Evolutionary conservation across 2,329 filamentous ascomycete species (phyloP).

Genomic region (Sporothrix dimorphospora): DNA sequence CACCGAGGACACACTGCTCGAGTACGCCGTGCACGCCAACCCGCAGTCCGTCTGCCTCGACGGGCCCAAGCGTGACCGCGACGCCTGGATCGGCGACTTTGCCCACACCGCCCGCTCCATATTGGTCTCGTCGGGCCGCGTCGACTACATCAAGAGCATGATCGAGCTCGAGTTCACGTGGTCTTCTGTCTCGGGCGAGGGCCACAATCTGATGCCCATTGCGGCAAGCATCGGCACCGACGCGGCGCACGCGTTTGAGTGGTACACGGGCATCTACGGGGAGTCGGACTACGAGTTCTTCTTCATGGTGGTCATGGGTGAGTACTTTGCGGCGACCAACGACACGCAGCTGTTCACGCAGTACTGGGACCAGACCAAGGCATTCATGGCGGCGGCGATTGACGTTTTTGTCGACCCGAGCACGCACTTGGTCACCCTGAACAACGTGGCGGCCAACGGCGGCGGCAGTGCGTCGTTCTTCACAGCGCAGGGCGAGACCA

Average conservation of each 20-base stretch:
- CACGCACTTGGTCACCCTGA: neutral
- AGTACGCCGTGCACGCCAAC: neutral
- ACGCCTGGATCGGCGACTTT: neutral
- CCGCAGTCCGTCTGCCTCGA: neutral
- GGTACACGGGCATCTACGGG: neutral
- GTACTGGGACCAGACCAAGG: slow-evolving; percentile 7
- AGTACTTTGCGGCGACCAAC: slow-evolving; percentile 3
- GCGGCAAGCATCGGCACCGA: neutral
- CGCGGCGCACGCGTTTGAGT: neutral
- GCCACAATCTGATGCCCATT: slow-evolving; percentile 1
- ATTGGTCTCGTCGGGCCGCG: neutral
- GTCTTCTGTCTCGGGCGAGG: neutral
- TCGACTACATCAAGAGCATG: slow-evolving; percentile 7
- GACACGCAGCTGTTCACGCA: neutral
- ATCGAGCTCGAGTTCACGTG: slow-evolving; percentile 3
- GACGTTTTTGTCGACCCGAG: neutral
- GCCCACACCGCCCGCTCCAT: neutral
- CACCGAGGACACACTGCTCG: neutral
- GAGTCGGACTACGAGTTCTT: slow-evolving; percentile 10
- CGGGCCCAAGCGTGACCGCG: neutral
- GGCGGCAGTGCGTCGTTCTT: neutral
- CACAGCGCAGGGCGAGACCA: neutral
- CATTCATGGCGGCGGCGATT: neutral
- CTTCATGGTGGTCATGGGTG: neutral
- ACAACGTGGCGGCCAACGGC: neutral